Evolutionary conservation across 371 early-diverging fungal genomes (phyloP), one percentile per base, ranked within the genome.

Genomic region (Lichtheimia ramosa): DNA sequence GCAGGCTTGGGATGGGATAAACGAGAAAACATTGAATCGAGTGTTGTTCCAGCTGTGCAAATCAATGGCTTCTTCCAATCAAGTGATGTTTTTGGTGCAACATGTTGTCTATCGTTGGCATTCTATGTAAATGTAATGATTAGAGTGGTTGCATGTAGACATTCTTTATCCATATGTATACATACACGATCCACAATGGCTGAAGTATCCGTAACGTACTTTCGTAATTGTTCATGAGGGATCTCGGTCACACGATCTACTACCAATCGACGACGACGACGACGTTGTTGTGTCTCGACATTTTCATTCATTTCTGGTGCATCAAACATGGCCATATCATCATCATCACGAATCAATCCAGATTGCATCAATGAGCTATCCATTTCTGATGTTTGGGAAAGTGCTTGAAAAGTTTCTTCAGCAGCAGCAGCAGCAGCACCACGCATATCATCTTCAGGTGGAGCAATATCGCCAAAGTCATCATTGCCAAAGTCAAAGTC

Each of bases 231-330:
- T 12, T 73, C 77, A 54, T 79, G 74, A 5, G 89, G 73, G 56
- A 93, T 82, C 69, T 92, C 90, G 0, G 87, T 91, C 25, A 79
- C 71, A 3, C 78, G 74, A 64, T 94, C 92, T 1, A 89, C 81
- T 3, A 89, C 71, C 15, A 90, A 68, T 51, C 82, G 81, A 56
- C 89, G 86, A 55, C 87, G 65, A 46, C 73, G 68, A 48, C 68
- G 71, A 23, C 61, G 58, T 46, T 70, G 53, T 21, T 54, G 52
- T 13, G 66, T 28, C 1, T 63, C 16, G 15, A 57, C 3, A 13
- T 57, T 43, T 42, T 51, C 58, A 15, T 71, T 66, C 12, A 68
- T 18, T 12, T 43, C 39, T 18, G 43, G 40, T 41, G 54, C 52
- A 51, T 72, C 72, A 53, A 77, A 74, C 46, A 73, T 61, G n/a